phyloP scores from a whole-genome alignment of 768 basidiomycete species.

The Tylopilus sp. region DNA sequence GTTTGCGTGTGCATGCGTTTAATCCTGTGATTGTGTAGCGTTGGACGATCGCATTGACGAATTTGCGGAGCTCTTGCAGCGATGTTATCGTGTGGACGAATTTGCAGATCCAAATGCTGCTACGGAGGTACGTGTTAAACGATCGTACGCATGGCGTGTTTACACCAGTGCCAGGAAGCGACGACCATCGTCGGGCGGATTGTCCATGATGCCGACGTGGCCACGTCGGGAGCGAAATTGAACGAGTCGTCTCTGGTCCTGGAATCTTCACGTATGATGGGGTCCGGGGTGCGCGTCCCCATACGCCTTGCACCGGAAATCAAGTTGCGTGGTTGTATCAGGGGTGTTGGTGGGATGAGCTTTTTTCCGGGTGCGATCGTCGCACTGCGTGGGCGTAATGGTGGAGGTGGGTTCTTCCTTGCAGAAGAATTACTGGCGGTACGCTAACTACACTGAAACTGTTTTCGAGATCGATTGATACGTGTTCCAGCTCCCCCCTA shows the following conservation, averaged over 20 bases:
- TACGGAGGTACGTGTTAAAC: slow-evolving; percentile 43
- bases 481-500: slow-evolving; percentile 56
- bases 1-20: background rate
- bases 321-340: slow-evolving; percentile 59
- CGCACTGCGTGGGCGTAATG: slow-evolving; percentile 85
- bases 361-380: slow-evolving; percentile 89
- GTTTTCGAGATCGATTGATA: background rate
- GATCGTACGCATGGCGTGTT: background rate
- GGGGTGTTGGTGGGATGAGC: slow-evolving; percentile 62
- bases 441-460: slow-evolving; percentile 25
- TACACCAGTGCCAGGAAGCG: slow-evolving; percentile 44
- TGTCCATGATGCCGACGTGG: slow-evolving; percentile 61
- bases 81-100: slow-evolving; percentile 67
- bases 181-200: slow-evolving; percentile 73
- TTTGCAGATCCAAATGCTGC: slow-evolving; percentile 70
- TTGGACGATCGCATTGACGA: slow-evolving; percentile 89
- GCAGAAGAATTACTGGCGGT: slow-evolving; percentile 83
- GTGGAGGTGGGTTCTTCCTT: slow-evolving; percentile 83
- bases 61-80: slow-evolving; percentile 67
- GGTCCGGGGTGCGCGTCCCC: slow-evolving; percentile 62
- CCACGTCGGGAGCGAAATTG: slow-evolving; percentile 57
- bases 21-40: slow-evolving; percentile 37
- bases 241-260: slow-evolving; percentile 72
- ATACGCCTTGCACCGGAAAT: slow-evolving; percentile 67
- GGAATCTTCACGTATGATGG: slow-evolving; percentile 78